phyloP scores from a whole-genome alignment of 1,284 basidiomycete genomes.

The Salmacisia buchloeana region DNA sequence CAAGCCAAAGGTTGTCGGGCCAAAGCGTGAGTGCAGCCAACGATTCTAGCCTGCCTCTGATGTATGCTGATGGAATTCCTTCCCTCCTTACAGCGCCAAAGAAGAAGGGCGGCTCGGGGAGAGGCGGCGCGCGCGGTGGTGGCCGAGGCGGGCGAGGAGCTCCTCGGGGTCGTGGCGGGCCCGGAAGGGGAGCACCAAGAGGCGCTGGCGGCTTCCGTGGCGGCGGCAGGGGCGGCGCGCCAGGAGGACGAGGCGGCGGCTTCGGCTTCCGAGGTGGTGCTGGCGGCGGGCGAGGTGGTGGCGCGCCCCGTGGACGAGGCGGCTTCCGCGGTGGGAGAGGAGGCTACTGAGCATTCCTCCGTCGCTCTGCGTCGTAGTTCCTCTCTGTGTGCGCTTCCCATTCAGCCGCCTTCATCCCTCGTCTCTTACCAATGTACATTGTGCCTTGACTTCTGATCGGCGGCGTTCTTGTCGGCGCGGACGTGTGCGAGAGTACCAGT shows the following conservation, averaged over 20 bases:
- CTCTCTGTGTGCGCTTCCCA: no score
- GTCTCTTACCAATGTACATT: background rate
- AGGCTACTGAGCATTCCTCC: background rate
- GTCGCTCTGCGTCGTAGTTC: no score
- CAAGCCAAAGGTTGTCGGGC: constrained; percentile 68
- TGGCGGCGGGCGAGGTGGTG: constrained; percentile 16
- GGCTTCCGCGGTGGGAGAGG: constrained; percentile 10
- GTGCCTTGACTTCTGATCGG: background rate
- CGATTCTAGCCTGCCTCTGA: no score
- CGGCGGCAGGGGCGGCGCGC: constrained; percentile 18
- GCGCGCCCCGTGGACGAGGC: no score
- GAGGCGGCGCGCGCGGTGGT: constrained; percentile 16
- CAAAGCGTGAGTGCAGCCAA: constrained; percentile 27
- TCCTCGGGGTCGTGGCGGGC: constrained; percentile 8
- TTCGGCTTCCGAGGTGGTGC: constrained; percentile 5
- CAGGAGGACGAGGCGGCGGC: constrained; percentile 16
- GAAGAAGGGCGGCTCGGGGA: constrained; percentile 12
- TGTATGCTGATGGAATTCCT: background rate
- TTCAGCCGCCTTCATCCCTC: background rate
- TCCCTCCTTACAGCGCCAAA: constrained; percentile 11
- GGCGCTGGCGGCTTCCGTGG: constrained; percentile 28
- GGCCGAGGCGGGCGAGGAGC: constrained; percentile 10
- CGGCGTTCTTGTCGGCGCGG: no score
- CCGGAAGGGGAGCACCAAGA: constrained; percentile 11
- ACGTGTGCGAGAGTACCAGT: no score